Evolutionary conservation across 73 alveolate species (phyloP), one percentile per base, ranked within the genome.

Genomic region (Blepharisma stoltei): DNA sequence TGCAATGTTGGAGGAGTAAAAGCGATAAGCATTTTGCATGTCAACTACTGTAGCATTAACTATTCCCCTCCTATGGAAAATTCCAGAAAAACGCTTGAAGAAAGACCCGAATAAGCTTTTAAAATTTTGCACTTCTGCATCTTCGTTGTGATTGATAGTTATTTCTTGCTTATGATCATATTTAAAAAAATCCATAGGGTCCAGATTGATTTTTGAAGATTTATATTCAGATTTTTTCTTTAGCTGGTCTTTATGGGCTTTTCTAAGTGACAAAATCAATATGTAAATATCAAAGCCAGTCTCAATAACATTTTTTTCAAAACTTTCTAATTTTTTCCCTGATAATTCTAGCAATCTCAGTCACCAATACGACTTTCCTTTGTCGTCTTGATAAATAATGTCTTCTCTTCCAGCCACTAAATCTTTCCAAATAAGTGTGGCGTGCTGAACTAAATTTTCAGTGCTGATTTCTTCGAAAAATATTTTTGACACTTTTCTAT

Each of bases 271-370:
- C 2, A 60, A 38, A 60, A 60, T 14, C 2, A 60, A 25, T 14
- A 60, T 60, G 47, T 60, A 14, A 25, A 60, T 60, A 25, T 25
- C 11, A 25, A 18, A 60, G 0, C 49, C 73, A 25, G 45, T 60
- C 48, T 60, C 73, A 25, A 60, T 25, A 14, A 60, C 73, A 3
- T 60, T 38, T 60, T 60, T 60, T 60, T 60, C 73, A 25, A 60
- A 60, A 18, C 18, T 11, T 25, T 60, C 73, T 25, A 60, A 60
- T 2, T 14, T 8, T 38, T 60, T 60, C 0, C 73, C 73, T 60
- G 37, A 9, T 9, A 60, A 9, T 60, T 60, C 45, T 4, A 60
- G 38, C 18, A n/a, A 5, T 11, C 27, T 14, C 27, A 50, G 65
- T 14, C n/a, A 18, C 21, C 65, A 18, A 5, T 18, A 60, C 0